phyloP scores from a whole-genome alignment of 2,329 filamentous ascomycete genomes.

The Colletotrichum eleusines region DNA sequence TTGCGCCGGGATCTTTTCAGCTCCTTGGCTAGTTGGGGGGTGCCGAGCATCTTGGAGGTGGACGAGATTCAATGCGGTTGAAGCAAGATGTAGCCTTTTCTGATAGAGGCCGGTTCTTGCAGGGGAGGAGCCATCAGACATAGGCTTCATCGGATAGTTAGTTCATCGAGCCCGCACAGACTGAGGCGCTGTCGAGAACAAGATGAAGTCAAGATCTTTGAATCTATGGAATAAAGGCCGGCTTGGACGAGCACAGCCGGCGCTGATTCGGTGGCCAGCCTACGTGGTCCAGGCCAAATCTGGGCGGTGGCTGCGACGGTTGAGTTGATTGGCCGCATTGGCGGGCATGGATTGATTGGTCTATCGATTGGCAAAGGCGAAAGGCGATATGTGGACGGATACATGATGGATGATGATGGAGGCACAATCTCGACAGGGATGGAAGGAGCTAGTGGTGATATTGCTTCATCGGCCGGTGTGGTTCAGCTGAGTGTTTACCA shows the following conservation, averaged over 20 bases:
- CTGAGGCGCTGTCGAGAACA: not conserved
- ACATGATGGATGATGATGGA: slow-evolving; percentile 27
- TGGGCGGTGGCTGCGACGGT: not conserved
- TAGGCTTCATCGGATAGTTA: not conserved
- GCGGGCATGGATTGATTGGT: not conserved
- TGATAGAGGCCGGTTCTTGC: not conserved
- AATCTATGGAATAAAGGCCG: slow-evolving; percentile 15
- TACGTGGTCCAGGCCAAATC: not conserved
- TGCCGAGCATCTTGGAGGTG: not conserved
- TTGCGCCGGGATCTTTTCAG: slow-evolving; percentile 17
- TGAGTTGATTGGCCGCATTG: slow-evolving; percentile 8
- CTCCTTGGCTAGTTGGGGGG: not conserved
- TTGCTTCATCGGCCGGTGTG: not conserved
- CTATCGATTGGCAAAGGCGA: slow-evolving; percentile 23
- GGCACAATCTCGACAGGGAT: slow-evolving; percentile 25
- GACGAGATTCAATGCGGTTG: not conserved
- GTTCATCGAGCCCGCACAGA: slow-evolving; percentile 13
- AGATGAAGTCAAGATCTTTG: not conserved
- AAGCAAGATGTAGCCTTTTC: slow-evolving; percentile 6
- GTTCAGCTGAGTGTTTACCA: not conserved
- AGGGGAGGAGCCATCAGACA: not conserved
- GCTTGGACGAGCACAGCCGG: slow-evolving; percentile 13
- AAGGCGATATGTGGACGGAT: too few species aligned
- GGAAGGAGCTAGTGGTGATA: slow-evolving; percentile 6
- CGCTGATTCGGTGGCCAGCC: not conserved